phyloP scores from a whole-genome alignment of 2,329 filamentous ascomycete genomes.

The Pseudogymnoascus sp. region DNA sequence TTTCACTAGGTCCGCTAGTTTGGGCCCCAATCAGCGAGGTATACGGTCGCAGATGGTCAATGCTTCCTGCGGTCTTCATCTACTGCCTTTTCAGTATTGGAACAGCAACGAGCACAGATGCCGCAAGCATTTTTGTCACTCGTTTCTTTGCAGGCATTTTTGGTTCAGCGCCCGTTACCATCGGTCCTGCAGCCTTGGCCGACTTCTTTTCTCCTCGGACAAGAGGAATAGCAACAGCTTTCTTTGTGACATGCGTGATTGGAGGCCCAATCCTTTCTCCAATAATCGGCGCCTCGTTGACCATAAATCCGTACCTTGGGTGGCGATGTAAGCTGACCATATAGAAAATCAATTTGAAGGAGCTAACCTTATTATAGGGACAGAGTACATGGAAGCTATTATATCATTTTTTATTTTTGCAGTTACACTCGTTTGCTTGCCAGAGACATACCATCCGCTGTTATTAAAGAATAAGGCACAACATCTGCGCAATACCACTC shows the following conservation, averaged over 20 bases:
- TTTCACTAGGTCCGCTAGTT: constrained; percentile 43
- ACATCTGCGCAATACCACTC: constrained; percentile 29
- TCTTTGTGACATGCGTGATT: constrained; percentile 62
- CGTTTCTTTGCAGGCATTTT: constrained; percentile 61
- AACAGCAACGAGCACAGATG: constrained; percentile 49
- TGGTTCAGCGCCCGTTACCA: constrained; percentile 49
- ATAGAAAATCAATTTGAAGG: constrained; percentile 37
- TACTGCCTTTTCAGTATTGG: constrained; percentile 58
- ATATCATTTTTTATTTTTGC: no score
- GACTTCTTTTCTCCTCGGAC: constrained; percentile 50
- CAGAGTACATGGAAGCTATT: no score
- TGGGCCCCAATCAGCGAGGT: constrained; percentile 62
- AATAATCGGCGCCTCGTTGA: constrained; percentile 26
- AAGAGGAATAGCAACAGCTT: constrained; percentile 50
- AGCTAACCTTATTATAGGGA: constrained; percentile 11
- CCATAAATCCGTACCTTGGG: constrained; percentile 29
- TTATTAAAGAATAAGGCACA: constrained; percentile 10
- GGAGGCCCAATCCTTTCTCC: constrained; percentile 46
- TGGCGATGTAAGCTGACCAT: constrained; percentile 32
- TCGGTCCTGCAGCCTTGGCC: constrained; percentile 54
- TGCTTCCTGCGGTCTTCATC: constrained; percentile 48
- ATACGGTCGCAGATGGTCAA: constrained; percentile 52
- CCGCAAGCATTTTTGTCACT: constrained; percentile 53
- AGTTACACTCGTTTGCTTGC: no score
- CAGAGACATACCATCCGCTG: no score